Conservation (phyloP, 495 filamentous ascomycete genomes). For the Aspergillus sclerotiicarbonarius region DNA sequence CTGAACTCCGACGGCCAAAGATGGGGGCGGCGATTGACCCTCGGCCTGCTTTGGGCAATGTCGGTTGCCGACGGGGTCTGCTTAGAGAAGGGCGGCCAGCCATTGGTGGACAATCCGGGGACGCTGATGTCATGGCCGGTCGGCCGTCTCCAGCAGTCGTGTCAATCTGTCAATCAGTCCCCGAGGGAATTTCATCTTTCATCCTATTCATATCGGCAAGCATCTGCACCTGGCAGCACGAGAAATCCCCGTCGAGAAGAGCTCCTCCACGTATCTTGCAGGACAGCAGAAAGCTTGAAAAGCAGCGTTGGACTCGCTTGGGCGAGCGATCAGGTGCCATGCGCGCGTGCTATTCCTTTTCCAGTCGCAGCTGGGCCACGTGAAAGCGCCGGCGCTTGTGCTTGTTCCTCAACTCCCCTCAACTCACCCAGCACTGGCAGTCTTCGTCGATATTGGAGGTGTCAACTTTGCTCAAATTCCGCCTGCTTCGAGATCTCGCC, state of each 20-base stretch:
- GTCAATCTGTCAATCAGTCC: not conserved
- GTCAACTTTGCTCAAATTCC: not conserved
- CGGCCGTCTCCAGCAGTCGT: not conserved
- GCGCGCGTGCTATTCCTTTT: not conserved
- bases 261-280: too few relatives aligned
- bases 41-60: constrained; percentile 26
- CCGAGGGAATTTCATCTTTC: too few relatives aligned
- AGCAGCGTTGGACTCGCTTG: too few relatives aligned
- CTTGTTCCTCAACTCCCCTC: not conserved
- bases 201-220: too few relatives aligned
- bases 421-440: not conserved
- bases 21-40: constrained; percentile 25
- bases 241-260: too few relatives aligned
- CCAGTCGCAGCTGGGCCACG: constrained; percentile 19
- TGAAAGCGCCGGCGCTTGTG: constrained; percentile 20
- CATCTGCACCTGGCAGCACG: too few relatives aligned
- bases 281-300: too few relatives aligned
- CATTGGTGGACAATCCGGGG: constrained; percentile 31
- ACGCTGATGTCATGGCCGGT: not conserved
- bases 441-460: not conserved
- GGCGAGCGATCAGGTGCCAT: not conserved
- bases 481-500: not conserved
- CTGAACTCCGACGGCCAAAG: constrained; percentile 20
- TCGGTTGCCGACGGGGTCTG: constrained; percentile 30
- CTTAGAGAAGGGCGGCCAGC: constrained; percentile 19